phyloP scores from a whole-genome alignment of 2,329 filamentous ascomycete species.

The Periconia sp. region DNA sequence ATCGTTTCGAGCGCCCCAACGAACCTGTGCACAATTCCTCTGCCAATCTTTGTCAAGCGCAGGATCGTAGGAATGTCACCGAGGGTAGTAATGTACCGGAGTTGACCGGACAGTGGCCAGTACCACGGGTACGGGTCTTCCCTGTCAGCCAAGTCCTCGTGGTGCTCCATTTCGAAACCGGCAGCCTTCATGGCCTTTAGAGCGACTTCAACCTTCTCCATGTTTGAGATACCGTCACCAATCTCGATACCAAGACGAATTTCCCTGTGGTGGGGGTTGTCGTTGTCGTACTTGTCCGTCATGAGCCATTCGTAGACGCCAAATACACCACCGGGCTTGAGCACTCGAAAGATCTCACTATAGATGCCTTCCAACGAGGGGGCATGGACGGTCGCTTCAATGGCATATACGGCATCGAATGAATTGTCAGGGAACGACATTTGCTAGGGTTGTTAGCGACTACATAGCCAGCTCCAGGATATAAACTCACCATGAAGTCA shows the following conservation, averaged over 20 bases:
- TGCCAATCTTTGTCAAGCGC: conserved; percentile 87
- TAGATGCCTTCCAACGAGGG: conserved; percentile 91
- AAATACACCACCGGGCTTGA: conserved; percentile 95
- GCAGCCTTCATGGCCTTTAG: conserved; percentile 82
- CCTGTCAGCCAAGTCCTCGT: conserved; percentile 85
- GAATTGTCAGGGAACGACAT: conserved; percentile 92
- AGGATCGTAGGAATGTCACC: conserved; percentile 83
- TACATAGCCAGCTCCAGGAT: neutral
- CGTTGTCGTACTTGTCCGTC: conserved; percentile 93
- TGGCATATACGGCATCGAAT: conserved; percentile 95
- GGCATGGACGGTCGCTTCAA: conserved; percentile 95
- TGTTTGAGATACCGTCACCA: conserved; percentile 96
- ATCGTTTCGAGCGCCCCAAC: conserved; percentile 78
- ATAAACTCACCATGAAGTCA: conserved; percentile 79
- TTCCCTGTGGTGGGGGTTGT: conserved; percentile 82
- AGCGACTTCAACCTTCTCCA: conserved; percentile 86
- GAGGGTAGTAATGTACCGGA: conserved; percentile 80
- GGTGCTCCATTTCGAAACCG: conserved; percentile 81
- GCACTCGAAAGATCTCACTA: conserved; percentile 88
- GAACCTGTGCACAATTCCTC: conserved; percentile 75
- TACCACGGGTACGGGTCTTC: conserved; percentile 86
- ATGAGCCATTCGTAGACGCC: conserved; percentile 99
- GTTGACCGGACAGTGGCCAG: conserved; percentile 85
- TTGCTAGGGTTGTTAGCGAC: conserved; percentile 62
- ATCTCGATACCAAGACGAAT: conserved; percentile 95